phyloP scores from a whole-genome alignment of 768 basidiomycete genomes.

The Collybiopsis confluens region DNA sequence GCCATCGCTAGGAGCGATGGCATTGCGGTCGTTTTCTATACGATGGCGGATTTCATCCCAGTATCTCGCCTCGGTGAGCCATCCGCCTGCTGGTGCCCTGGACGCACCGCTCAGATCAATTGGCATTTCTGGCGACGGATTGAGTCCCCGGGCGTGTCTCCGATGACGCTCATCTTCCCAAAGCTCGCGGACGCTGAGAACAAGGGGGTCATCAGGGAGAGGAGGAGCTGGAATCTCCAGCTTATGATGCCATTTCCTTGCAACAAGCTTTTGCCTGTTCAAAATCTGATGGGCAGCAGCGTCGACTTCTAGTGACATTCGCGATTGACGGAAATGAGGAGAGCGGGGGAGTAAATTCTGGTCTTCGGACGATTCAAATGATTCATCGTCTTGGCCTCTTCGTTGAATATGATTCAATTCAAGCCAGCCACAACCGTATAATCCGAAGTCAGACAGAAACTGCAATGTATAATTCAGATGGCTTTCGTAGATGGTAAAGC shows the following conservation, averaged over 20 bases:
- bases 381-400: conserved; percentile 35
- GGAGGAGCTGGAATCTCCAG: conserved; percentile 61
- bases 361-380: conserved; percentile 7
- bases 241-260: conserved; percentile 62
- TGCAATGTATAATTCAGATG: conserved; percentile 87
- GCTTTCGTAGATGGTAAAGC: conserved; percentile 81
- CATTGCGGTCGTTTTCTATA: conserved; percentile 44
- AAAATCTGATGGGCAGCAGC: conserved; percentile 77
- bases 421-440: conserved; percentile 92
- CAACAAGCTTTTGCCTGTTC: conserved; percentile 64
- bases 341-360: conserved; percentile 39
- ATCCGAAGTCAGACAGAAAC: conserved; percentile 91
- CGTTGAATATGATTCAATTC: conserved; percentile 67
- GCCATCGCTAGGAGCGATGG: conserved; percentile 12
- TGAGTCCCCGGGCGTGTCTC: conserved; percentile 59
- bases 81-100: conserved; percentile 53
- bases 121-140: conserved; percentile 71
- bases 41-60: conserved; percentile 68
- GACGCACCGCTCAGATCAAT: conserved; percentile 62
- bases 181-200: conserved; percentile 85
- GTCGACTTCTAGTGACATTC: conserved; percentile 78
- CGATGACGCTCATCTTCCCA: conserved; percentile 95
- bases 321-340: conserved; percentile 62
- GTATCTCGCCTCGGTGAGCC: conserved; percentile 71
- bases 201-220: conserved; percentile 63